These are phyloP conservation scores for Ogataea glucozyma DNA, from an alignment of 805 yeast genomes.

Conservation along the genomic window DNA sequence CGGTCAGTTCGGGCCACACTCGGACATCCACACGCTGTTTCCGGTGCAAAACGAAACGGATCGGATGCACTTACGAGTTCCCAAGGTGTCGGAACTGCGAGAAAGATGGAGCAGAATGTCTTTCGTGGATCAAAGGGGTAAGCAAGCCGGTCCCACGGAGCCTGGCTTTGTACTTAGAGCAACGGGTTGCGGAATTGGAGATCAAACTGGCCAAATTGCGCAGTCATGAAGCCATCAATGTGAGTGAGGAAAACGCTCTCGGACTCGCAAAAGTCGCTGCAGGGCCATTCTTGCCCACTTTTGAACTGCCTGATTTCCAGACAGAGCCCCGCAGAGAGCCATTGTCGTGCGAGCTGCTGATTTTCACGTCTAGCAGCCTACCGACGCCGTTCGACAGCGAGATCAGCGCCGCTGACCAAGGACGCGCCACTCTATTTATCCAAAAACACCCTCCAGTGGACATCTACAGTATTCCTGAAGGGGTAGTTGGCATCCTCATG, in stretches of 20 bases:
- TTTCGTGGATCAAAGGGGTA: constrained; percentile 19
- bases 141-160: constrained; percentile 18
- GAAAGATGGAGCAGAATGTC: constrained; percentile 13
- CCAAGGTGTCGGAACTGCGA: constrained; percentile 16
- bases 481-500: constrained; percentile 15
- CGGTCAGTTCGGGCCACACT: constrained; percentile 9
- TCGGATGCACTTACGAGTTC: constrained; percentile 17
- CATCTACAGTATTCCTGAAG: constrained; percentile 16
- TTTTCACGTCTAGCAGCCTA: constrained; percentile 14
- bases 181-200: constrained; percentile 18
- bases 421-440: constrained; percentile 12
- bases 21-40: constrained; percentile 18
- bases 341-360: constrained; percentile 5
- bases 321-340: constrained; percentile 4
- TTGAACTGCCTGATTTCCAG: too few species aligned
- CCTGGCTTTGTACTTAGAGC: constrained; percentile 15
- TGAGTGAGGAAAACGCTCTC: constrained; percentile 13
- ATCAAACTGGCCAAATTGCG: constrained; percentile 10
- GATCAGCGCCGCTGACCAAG: constrained; percentile 11
- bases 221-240: constrained; percentile 10
- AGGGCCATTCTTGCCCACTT: constrained; percentile 10
- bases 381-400: constrained; percentile 19
- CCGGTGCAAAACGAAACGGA: constrained; percentile 17
- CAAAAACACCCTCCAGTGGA: constrained; percentile 19
- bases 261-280: constrained; percentile 15